Base-by-base conservation (phyloP, 116 monocot genomes). In the Posidonia oceanica region DNA sequence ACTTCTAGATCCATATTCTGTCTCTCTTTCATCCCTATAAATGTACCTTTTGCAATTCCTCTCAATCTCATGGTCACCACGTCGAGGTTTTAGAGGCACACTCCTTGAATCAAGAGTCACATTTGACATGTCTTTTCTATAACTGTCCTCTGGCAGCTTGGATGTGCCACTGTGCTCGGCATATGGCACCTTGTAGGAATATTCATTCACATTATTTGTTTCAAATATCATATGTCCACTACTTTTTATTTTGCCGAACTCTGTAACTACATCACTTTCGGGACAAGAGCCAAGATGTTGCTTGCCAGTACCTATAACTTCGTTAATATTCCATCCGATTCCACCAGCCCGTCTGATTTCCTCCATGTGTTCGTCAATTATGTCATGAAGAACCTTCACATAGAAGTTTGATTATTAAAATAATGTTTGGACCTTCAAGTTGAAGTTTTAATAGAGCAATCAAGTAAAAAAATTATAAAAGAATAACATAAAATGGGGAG, bases 311-410 rank as follows among this genome's bases (percentile, higher is more conserved):
- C 69, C 79, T 18, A 42, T 58, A 63, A 83, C 8, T 39, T 18
- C 66, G 71, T 78, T 83, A 37, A 79, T 68, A 81, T 74, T 39
- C 39, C 71, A 85, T 64, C 85, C 89, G 80, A 89, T 85, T 10
- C 87, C 83, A 69, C 87, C 87, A 68, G 83, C 85, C 44, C 75
- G 74, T 44, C 74, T 82, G 72, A 94, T 94, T 75, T 80, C 86
- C 55, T 90, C 90, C 94, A 94, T 94, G 80, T 94, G 88, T 10
- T 86, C 90, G 64, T 94, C 85, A 82, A 94, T 94, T 78, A 94
- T 94, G 77, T 88, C 88, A 54, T 80, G 80, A 59, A 90, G 41
- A 39, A 94, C 84, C 94, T 94, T 69, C 37, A 69, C 4, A 69
- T 55, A 69, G 13, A 38, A 69, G 1, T 29, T 29, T 10, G 37